A percentile compares a stretch with the other conserved stretches of the same genome.
These are phyloP conservation scores for Linaria vulgaris DNA, from an alignment of 257 asterid genomes.

Conservation along the genomic window DNA sequence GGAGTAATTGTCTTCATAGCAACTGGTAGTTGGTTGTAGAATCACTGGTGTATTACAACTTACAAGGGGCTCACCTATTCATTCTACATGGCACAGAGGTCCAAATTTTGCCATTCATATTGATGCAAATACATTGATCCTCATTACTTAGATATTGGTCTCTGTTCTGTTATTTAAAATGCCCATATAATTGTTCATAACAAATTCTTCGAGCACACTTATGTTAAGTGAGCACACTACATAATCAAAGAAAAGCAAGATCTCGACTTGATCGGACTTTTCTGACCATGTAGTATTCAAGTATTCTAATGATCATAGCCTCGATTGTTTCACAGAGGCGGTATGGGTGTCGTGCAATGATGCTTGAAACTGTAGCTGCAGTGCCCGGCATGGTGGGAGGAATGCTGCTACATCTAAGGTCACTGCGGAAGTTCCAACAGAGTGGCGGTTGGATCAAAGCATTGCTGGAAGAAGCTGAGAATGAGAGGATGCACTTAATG, in stretches of 20 bases:
- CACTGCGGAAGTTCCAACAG: slow-evolving; percentile 79
- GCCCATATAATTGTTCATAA: no score
- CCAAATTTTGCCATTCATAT: no score
- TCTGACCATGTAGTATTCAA: not conserved
- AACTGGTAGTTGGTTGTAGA: no score
- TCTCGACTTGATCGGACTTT: not conserved
- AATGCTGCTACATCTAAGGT: slow-evolving; percentile 76
- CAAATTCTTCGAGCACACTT: no score
- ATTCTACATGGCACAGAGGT: no score
- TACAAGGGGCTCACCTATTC: no score
- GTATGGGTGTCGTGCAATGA: slow-evolving; percentile 93
- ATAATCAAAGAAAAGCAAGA: not conserved
- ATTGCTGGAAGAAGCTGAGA: slow-evolving; percentile 93
- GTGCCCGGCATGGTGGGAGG: slow-evolving; percentile 99
- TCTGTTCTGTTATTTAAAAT: no score
- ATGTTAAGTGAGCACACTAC: not conserved
- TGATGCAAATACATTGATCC: no score
- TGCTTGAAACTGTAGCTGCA: slow-evolving; percentile 97
- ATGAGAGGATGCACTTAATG: slow-evolving; percentile 97
- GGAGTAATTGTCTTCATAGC: no score
- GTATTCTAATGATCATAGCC: slow-evolving; percentile 9
- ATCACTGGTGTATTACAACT: no score
- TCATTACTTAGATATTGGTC: no score
- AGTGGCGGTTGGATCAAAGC: slow-evolving; percentile 99
- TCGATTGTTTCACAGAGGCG: slow-evolving; percentile 54